Conservation (phyloP, 2,329 filamentous ascomycete genomes). For the Cladophialophora bantiana region DNA sequence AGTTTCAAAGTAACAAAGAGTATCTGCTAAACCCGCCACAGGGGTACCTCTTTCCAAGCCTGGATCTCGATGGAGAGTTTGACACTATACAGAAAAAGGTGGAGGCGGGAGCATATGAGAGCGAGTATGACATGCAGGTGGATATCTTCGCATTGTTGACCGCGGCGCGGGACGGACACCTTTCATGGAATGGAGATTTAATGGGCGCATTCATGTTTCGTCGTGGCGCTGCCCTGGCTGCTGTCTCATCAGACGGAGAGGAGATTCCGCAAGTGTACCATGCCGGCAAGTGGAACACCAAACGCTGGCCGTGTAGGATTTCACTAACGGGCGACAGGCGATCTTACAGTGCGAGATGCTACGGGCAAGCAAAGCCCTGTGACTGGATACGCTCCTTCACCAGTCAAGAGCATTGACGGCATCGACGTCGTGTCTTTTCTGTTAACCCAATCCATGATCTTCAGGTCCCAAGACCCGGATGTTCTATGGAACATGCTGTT, state of each 20-base stretch:
- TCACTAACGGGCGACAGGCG: conserved; percentile 26
- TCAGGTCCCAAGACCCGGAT: conserved; percentile 43
- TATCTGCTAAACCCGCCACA: conserved; percentile 61
- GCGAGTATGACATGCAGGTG: conserved; percentile 63
- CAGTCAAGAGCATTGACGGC: conserved; percentile 44
- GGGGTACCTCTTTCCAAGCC: conserved; percentile 57
- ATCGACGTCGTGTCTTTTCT: conserved; percentile 43
- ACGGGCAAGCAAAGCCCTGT: conserved; percentile 9
- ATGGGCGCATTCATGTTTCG: conserved; percentile 41
- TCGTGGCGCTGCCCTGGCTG: conserved; percentile 21
- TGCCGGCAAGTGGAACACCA: conserved; percentile 52
- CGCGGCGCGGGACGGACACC: conserved; percentile 69
- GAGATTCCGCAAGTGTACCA: conserved; percentile 43
- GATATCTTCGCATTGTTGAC: conserved; percentile 62
- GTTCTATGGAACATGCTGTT: conserved; percentile 47
- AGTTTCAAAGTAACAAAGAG: conserved; percentile 59
- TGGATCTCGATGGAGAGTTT: conserved; percentile 53
- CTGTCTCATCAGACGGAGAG: conserved; percentile 30
- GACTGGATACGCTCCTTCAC: conserved; percentile 38
- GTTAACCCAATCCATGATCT: conserved; percentile 35
- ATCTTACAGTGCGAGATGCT: conserved; percentile 27
- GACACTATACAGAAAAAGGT: conserved; percentile 56
- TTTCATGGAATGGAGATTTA: conserved; percentile 38
- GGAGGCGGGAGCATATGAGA: conserved; percentile 52
- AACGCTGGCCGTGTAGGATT: conserved; percentile 14